A percentile compares a stretch with the other conserved stretches of the same genome.
These are phyloP conservation scores for Lasiodiplodia theobromae DNA, from an alignment of 2,329 filamentous ascomycete genomes.

Conservation along the genomic window DNA sequence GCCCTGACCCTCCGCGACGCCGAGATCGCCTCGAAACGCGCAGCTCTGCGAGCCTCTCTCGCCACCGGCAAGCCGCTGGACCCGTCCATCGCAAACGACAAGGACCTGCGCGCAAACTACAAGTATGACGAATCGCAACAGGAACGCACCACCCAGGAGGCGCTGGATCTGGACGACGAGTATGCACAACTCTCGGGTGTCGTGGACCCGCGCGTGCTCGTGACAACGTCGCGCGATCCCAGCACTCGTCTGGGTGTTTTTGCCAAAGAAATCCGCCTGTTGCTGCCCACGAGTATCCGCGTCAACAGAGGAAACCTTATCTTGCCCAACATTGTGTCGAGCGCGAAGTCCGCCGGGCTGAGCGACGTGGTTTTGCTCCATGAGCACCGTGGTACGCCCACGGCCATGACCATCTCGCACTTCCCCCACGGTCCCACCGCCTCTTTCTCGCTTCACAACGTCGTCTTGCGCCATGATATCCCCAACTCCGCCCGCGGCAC, in stretches of 20 bases:
- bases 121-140: conserved; percentile 88
- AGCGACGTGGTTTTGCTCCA: conserved; percentile 83
- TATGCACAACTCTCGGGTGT: conserved; percentile 91
- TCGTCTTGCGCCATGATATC: conserved; percentile 90
- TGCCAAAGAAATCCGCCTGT: conserved; percentile 85
- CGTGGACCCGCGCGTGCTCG: conserved; percentile 84
- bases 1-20: conserved; percentile 88
- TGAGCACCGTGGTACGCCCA: conserved; percentile 91
- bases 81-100: conserved; percentile 84
- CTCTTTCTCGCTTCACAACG: conserved; percentile 90
- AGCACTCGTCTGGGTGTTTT: conserved; percentile 86
- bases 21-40: conserved; percentile 89
- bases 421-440: conserved; percentile 88
- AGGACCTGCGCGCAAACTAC: conserved; percentile 81
- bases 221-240: conserved; percentile 90
- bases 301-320: conserved; percentile 92
- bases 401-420: conserved; percentile 85
- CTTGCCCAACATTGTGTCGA: conserved; percentile 82
- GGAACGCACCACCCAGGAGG: conserved; percentile 71
- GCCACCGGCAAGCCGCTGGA: conserved; percentile 89
- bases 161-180: conserved; percentile 83
- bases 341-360: conserved; percentile 79
- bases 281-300: conserved; percentile 84
- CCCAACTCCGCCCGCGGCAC: conserved; percentile 86
- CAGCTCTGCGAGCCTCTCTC: conserved; percentile 83